Base-by-base conservation (phyloP, 2,329 filamentous ascomycete genomes). In the Aspergillus sp. region DNA sequence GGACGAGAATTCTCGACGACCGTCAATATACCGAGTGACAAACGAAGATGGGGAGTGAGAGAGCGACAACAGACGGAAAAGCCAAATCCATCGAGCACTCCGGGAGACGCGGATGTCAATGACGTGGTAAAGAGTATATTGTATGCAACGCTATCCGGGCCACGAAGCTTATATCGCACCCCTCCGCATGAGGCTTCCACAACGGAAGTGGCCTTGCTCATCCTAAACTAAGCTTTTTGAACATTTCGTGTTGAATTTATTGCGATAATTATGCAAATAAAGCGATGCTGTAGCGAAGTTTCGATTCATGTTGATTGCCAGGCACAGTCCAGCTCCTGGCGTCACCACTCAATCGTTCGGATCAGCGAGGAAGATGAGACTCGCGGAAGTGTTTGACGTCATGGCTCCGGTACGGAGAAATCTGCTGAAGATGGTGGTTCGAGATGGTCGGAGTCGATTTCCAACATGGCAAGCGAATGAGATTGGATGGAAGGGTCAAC, bases 91-190 rank as follows among this genome's bases (percentile, higher is more conserved):
- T 20, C 15, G 43, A 30, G 22, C 44, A 55, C 32, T 5, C 42
- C 50, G 56, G 56, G 56, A 57, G 56, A 42, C 30, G 53, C 49
- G 53, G 59, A 52, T 48, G 39, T 48, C 44, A 49, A 62, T 62
- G 60, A 62, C 60, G 60, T 62, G 53, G 56, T 42, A 50, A 34
- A 61, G 38, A 47, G 53, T 48, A 48, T 34, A 53, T 44, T 47
- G 56, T 50, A 59, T 59, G 60, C 53, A 57, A 62, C 55, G 30
- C 41, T 53, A 43, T 43, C n/a, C 38, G 8, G 38, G 44, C 38
- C 38, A 53, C 32, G 47, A 61, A 61, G 59, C 50, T 59, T 61
- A 61, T 55, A 53, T 55, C 3, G 34, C 17, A 5, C 36, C 39
- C 32, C 13, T 30, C 26, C 18, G 34, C 34, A 24, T 22, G 5